A percentile compares a stretch with the other conserved stretches of the same genome.
Conservation (phyloP, 352 stramenopile species). For the Phytophthora colocasiae region DNA sequence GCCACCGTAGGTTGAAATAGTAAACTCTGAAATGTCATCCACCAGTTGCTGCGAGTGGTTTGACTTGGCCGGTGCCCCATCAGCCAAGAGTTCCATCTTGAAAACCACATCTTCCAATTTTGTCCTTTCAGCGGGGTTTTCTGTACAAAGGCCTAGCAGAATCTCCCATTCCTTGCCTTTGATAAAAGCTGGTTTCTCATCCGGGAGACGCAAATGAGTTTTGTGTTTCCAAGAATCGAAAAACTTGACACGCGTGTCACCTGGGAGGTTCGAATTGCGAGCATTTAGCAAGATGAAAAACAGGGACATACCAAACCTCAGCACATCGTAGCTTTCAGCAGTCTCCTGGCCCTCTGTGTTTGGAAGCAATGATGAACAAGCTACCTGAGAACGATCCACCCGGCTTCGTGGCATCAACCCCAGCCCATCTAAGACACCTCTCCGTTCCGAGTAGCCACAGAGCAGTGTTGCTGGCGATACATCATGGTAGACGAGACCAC, state of each 20-base stretch:
- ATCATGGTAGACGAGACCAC: constrained; percentile 36
- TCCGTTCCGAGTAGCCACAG: constrained; percentile 33
- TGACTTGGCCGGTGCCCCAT: neutral
- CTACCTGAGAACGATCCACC: constrained; percentile 12
- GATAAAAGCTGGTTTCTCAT: constrained; percentile 27
- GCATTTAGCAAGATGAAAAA: constrained; percentile 29
- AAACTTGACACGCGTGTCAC: constrained; percentile 21
- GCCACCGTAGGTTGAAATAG: constrained; percentile 3
- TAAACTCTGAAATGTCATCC: constrained; percentile 20
- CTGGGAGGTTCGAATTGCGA: constrained; percentile 32
- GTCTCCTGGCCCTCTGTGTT: constrained; percentile 19
- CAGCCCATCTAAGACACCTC: constrained; percentile 33
- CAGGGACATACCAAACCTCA: constrained; percentile 30
- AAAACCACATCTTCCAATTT: constrained; percentile 27
- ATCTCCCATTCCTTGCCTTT: constrained; percentile 31
- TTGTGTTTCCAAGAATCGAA: constrained; percentile 37
- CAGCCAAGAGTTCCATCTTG: constrained; percentile 28
- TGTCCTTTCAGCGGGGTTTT: constrained; percentile 17
- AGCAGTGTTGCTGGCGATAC: constrained; percentile 23
- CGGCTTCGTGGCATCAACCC: constrained; percentile 25
- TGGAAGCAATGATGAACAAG: constrained; percentile 7
- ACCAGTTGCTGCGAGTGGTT: neutral
- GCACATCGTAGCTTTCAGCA: constrained; percentile 23
- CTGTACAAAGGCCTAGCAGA: constrained; percentile 21
- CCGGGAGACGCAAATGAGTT: constrained; percentile 22